These are phyloP conservation scores for Phytophthora europaea DNA, from an alignment of 352 stramenopile genomes.

Conservation along the genomic window DNA sequence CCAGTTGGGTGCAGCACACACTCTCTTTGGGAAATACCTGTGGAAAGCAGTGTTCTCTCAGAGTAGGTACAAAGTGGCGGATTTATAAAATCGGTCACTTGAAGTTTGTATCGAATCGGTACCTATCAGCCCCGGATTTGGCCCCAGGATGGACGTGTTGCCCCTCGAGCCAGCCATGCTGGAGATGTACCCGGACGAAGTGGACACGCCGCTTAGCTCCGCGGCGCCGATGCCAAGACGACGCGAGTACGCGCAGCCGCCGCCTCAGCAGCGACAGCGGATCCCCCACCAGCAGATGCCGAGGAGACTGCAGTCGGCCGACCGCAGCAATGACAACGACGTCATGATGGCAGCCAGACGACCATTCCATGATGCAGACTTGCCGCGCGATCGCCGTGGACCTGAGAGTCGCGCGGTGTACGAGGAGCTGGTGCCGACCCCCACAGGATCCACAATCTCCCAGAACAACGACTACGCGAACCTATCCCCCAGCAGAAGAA, in stretches of 20 bases:
- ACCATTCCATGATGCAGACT: slow-evolving; percentile 21
- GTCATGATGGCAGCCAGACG: slow-evolving; percentile 18
- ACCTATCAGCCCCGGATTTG: slow-evolving; percentile 21
- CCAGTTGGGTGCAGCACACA: background rate
- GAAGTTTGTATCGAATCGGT: too few relatives aligned
- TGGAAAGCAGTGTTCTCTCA: too few relatives aligned
- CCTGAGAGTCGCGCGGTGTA: slow-evolving; percentile 29
- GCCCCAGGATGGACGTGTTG: slow-evolving; percentile 24
- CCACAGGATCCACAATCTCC: background rate
- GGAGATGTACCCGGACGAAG: slow-evolving; percentile 35
- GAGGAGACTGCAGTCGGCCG: slow-evolving; percentile 14
- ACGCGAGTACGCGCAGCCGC: slow-evolving; percentile 32
- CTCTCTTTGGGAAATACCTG: too few relatives aligned
- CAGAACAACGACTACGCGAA: slow-evolving; percentile 22
- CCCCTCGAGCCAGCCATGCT: slow-evolving; percentile 33
- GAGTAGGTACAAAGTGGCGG: too few relatives aligned
- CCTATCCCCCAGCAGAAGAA: background rate
- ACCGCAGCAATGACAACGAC: slow-evolving; percentile 16
- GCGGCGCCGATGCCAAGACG: slow-evolving; percentile 5
- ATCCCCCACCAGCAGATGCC: slow-evolving; percentile 26
- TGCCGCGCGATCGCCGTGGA: slow-evolving; percentile 27
- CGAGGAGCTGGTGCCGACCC: slow-evolving; percentile 35
- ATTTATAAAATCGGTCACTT: too few relatives aligned
- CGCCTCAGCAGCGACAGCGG: slow-evolving; percentile 28
- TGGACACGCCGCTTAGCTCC: background rate